Conservation (phyloP, 805 yeast genomes). For the Hagleromyces aurorensis region DNA sequence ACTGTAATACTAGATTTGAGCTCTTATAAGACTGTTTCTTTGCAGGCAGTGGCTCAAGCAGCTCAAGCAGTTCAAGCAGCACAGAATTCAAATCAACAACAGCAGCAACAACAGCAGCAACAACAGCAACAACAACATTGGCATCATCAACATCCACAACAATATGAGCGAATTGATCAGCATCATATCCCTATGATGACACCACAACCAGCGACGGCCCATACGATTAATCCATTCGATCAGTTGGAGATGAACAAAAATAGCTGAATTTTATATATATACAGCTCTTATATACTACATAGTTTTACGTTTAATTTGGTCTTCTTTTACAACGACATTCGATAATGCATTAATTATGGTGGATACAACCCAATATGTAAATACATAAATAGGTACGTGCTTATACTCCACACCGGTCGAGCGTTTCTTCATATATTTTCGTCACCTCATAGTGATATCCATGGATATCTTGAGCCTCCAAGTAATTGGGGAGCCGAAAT, state of each 20-base stretch:
- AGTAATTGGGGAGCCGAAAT: conserved; percentile 31
- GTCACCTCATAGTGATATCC: conserved; percentile 41
- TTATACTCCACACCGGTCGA: conserved; percentile 32
- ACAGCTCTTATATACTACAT: conserved; percentile 1
- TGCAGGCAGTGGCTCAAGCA: conserved; percentile 9
- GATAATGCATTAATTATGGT: neutral
- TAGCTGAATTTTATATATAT: conserved; percentile 1
- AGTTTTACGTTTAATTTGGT: too few species aligned
- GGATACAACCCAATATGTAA: neutral
- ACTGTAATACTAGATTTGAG: conserved; percentile 75
- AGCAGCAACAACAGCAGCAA: conserved; percentile 13
- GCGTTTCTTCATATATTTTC: conserved; percentile 36
- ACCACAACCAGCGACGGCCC: conserved; percentile 13
- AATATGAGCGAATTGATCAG: conserved; percentile 6
- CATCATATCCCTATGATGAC: conserved; percentile 17
- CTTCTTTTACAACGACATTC: conserved; percentile 1
- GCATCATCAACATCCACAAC: conserved; percentile 1
- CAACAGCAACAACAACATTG: conserved; percentile 8
- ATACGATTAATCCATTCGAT: conserved; percentile 16
- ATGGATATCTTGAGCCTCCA: conserved; percentile 30
- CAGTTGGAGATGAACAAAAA: conserved; percentile 2
- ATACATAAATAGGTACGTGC: conserved; percentile 4
- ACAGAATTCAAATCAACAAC: conserved; percentile 7
- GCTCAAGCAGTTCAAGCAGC: conserved; percentile 7
- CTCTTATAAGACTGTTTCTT: conserved; percentile 36